Conservation (phyloP, 352 stramenopile genomes). For the Aphanomyces cochlioides region DNA sequence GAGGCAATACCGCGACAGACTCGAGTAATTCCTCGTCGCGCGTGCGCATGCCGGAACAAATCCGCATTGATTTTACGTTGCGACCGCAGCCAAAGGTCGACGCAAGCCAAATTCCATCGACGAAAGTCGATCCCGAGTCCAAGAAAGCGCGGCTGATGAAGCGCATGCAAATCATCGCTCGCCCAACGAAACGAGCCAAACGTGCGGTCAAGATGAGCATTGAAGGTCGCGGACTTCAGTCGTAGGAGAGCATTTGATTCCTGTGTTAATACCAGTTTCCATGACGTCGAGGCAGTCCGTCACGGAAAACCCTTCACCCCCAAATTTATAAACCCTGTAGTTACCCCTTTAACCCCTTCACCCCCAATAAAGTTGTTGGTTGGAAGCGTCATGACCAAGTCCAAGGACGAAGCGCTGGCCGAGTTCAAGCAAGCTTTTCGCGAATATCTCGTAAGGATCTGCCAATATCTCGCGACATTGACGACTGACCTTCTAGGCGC, state of each 20-base stretch:
- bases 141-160: conserved; percentile 80
- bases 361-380: no score
- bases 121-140: conserved; percentile 59
- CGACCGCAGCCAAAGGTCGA: conserved; percentile 80
- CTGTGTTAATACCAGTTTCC: no score
- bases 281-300: no score
- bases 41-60: conserved; percentile 60
- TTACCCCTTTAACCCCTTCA: no score
- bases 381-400: background rate
- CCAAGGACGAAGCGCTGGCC: conserved; percentile 40
- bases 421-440: conserved; percentile 82
- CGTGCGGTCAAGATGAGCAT: conserved; percentile 72
- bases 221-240: conserved; percentile 45
- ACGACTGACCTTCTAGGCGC: conserved; percentile 35
- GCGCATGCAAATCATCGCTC: conserved; percentile 83
- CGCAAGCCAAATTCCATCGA: conserved; percentile 49
- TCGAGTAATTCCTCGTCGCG: conserved; percentile 49
- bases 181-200: conserved; percentile 72
- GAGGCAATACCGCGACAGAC: conserved; percentile 39
- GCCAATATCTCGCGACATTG: background rate
- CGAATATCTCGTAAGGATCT: conserved; percentile 57
- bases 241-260: background rate
- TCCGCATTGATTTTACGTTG: conserved; percentile 80
- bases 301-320: no score
- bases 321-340: no score